Conservation (phyloP, 2,329 filamentous ascomycete species). For the Aspergillus neotritici region DNA sequence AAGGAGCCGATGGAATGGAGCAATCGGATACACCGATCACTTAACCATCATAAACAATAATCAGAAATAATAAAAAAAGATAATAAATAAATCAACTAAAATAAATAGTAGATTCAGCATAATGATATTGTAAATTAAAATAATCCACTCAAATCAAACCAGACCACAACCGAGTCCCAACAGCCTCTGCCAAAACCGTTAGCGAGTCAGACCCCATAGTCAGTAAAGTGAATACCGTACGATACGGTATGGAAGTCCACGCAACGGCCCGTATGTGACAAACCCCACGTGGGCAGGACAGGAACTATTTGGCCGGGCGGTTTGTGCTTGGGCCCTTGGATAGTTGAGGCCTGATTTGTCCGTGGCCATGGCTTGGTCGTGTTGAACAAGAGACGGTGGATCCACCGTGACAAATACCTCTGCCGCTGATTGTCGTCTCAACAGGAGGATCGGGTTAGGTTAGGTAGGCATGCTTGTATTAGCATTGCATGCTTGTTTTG, state of each 20-base stretch:
- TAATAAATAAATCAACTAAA: too few relatives aligned
- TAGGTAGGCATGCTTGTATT: too few relatives aligned
- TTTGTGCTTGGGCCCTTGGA: slow-evolving; percentile 11
- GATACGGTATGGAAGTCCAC: neutral
- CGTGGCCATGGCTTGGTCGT: too few relatives aligned
- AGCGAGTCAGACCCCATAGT: too few relatives aligned
- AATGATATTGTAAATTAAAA: neutral
- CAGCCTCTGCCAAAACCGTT: slow-evolving; percentile 10
- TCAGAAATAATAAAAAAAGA: too few relatives aligned
- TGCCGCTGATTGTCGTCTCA: slow-evolving; percentile 3
- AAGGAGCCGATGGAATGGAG: too few relatives aligned
- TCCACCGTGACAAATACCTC: slow-evolving; percentile 4
- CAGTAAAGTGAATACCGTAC: neutral
- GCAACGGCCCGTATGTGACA: slow-evolving; percentile 15
- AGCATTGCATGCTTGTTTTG: neutral
- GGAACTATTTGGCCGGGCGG: slow-evolving; percentile 11
- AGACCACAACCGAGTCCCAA: neutral
- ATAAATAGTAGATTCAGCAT: too few relatives aligned
- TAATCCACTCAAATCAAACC: neutral
- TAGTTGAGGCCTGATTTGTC: too few relatives aligned
- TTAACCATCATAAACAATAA: too few relatives aligned
- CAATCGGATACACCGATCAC: too few relatives aligned
- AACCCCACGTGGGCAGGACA: slow-evolving; percentile 12
- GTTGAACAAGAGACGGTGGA: neutral
- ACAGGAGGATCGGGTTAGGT: neutral